Evolutionary conservation across 768 basidiomycete genomes (phyloP), one percentile per base, ranked within the genome.

Genomic region (Peribolospora kevripleyi): DNA sequence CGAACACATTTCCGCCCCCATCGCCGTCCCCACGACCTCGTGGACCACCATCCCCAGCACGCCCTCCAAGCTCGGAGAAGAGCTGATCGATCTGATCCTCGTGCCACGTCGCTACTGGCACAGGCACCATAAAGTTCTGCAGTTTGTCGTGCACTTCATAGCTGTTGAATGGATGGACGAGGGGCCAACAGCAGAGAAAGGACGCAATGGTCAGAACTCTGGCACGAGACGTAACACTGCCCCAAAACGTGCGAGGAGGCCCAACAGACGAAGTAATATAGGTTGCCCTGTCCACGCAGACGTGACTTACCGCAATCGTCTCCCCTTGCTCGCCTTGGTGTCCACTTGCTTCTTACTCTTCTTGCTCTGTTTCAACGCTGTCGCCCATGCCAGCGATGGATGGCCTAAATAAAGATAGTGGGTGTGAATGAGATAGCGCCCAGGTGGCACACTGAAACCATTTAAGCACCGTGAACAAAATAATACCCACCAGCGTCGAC

Each of bases 41-140:
- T 25, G 25, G 25, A 1, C 25, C 25, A 25, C 25, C 25, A 25
- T 25, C 25, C 25, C 25, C 25, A 25, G 25, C 25, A 25, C 25
- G 25, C 25, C 25, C 25, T 25, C 25, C 25, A 25, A 25, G 25
- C 1, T 25, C 25, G 25, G 25, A 25, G 68, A 98, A 97, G 54
- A 97, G 68, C 65, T 97, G 91, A 64, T 98, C 90, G 54, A 88
- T 75, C 69, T 97, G 93, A 63, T 87, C 86, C 57, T 95, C 87
- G 59, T 91, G 86, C 93, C 93, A 98, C 25, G 65, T 56, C 10
- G 71, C 65, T 14, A 60, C 59, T 6, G 76, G 75, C 9, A 88
- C 79, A 5, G 91, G 91, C 2, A 88, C 84, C 82, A 91, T 91
- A 65, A 95, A 97, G 67, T 88, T 87, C 66, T 88, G 84, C 51